Evolutionary conservation across 495 filamentous ascomycete species (phyloP).

Genomic region (Aspergillus baeticus): DNA sequence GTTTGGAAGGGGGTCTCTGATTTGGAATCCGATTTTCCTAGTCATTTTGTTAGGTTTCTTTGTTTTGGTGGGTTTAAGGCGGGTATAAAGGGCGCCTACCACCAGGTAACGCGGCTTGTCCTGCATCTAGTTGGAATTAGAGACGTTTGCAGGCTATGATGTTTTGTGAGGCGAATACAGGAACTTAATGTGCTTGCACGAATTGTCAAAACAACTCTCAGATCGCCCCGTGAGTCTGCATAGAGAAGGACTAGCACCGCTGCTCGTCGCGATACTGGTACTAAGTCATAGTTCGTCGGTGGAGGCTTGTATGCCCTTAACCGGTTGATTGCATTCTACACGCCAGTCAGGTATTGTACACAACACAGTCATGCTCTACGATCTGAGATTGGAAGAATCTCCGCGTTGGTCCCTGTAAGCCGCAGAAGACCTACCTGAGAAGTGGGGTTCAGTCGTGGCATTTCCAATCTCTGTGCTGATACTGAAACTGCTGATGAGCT

Average conservation of each 20-base stretch:
- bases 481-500: conserved; percentile 8
- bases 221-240: conserved; percentile 71
- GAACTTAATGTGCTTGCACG: conserved; percentile 70
- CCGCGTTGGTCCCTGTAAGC: not conserved
- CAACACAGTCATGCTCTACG: not conserved
- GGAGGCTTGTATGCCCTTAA: conserved; percentile 68
- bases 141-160: not conserved
- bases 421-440: conserved; percentile 28
- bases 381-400: not conserved
- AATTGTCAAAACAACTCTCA: conserved; percentile 84
- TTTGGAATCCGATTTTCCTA: conserved; percentile 50
- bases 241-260: conserved; percentile 85
- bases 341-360: not conserved
- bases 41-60: not conserved
- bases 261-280: conserved; percentile 71
- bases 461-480: conserved; percentile 4
- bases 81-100: conserved; percentile 49
- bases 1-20: conserved; percentile 64
- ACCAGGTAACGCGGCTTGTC: conserved; percentile 86
- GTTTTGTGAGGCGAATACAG: conserved; percentile 35
- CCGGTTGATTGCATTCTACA: conserved; percentile 71
- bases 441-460: conserved; percentile 36
- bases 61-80: not conserved
- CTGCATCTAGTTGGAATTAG: conserved; percentile 43
- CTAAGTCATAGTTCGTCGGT: conserved; percentile 56